Evolutionary conservation across 2,329 filamentous ascomycete genomes (phyloP).

Genomic region (Apiospora malaysiana): DNA sequence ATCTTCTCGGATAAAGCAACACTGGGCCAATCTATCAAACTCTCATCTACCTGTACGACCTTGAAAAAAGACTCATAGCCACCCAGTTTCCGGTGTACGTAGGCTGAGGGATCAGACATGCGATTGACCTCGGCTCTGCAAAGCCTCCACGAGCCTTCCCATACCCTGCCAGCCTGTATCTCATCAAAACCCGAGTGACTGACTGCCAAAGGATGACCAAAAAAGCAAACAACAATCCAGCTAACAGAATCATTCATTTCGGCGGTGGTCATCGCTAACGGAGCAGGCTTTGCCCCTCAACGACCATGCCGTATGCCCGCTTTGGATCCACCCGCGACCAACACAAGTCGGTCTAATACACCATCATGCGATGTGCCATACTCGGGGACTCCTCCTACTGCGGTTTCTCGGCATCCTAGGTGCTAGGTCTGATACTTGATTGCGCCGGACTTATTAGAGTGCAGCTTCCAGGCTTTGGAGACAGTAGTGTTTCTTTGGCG

Average conservation of each 20-base stretch:
- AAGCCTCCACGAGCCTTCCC: slow-evolving; percentile 2
- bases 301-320: slow-evolving; percentile 7
- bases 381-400: not conserved
- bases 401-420: not conserved
- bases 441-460: slow-evolving; percentile 13
- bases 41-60: not conserved
- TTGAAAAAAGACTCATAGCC: not conserved
- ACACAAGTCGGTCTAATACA: slow-evolving; percentile 4
- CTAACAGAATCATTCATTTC: slow-evolving; percentile 6
- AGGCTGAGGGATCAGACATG: not conserved
- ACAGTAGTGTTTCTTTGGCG: slow-evolving; percentile 18
- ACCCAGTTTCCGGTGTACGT: not conserved
- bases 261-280: slow-evolving; percentile 7
- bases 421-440: slow-evolving; percentile 5
- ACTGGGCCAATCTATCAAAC: not conserved
- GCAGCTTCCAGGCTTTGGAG: slow-evolving; percentile 10
- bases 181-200: not conserved
- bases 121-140: slow-evolving; percentile 13
- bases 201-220: not conserved
- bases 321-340: slow-evolving; percentile 5
- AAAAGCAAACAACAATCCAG: slow-evolving; percentile 4
- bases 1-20: not conserved
- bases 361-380: slow-evolving; percentile 16
- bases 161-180: not conserved
- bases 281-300: slow-evolving; percentile 9